Evolutionary conservation across 1,284 basidiomycete species (phyloP), one percentile per base, ranked within the genome.

Genomic region (Naganishia albida): DNA sequence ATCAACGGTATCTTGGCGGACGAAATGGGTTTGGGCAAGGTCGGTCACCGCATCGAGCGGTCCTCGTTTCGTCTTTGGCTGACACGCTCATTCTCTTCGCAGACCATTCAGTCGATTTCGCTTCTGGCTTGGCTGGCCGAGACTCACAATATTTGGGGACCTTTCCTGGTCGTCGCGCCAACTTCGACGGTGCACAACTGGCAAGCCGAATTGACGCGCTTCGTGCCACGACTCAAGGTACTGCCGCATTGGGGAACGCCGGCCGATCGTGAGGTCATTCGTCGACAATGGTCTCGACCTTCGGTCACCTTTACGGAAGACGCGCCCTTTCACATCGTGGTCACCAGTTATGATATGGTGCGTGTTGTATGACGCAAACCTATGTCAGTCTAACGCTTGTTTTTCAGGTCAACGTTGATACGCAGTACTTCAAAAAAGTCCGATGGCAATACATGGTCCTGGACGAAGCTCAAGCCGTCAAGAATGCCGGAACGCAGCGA

Each of bases 391-490:
- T 28, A 48, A 43, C 43, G 13, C 15, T 46, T 67, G 38, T 51
- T 70, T 44, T 63, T 4, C 71, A 91, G 89, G 87, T 97, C 44
- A 94, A 93, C 10, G 90, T 91, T 81, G 96, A 99, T 77, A 94
- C 97, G 74, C 93, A 97, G 75, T 98, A 99, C 80, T 97, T 99
- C 79, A 91, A 96, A 76, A 86, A 90, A 42, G 88, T 99, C 72
- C 96, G 94, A 76, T 99, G 96, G 96, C 96, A 99, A 81, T 99
- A 99, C 77, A 99, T 99, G 96, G 87, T 99, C 66, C 84, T 99
- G 15, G 96, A 99, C 75, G 96, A 99, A 80, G 96, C 96, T 12
- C 96, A 99, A 80, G 98, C 98, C 66, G 99, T 99, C 85, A 99
- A 99, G 83, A 96, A 94, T 72, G 93, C 95, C 13, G 87, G 89